A percentile compares a stretch with the other conserved stretches of the same genome.
These are phyloP conservation scores for Sporothrix protearum DNA, from an alignment of 2,329 filamentous ascomycete species.

Conservation along the genomic window DNA sequence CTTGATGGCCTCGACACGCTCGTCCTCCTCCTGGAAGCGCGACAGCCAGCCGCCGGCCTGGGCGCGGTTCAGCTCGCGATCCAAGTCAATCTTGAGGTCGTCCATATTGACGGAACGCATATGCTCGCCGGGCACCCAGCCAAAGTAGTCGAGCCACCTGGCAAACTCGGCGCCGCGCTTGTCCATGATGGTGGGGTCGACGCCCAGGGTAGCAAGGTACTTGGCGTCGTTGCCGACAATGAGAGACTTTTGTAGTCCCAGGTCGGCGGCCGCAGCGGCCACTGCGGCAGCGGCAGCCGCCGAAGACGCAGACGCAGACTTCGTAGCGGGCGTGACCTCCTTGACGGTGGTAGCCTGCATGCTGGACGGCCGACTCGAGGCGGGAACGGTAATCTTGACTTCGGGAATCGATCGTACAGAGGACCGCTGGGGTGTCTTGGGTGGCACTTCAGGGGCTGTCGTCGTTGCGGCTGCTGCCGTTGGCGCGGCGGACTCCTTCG, in stretches of 20 bases:
- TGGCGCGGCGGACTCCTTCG: constrained; percentile 34
- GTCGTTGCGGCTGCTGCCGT: not conserved
- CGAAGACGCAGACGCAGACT: not conserved
- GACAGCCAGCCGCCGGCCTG: constrained; percentile 92
- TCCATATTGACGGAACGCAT: constrained; percentile 73
- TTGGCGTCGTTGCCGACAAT: constrained; percentile 71
- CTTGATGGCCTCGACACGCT: constrained; percentile 82
- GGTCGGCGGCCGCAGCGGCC: constrained; percentile 29
- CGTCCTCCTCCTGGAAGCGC: constrained; percentile 80
- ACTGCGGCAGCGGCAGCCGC: not conserved
- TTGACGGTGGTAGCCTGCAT: constrained; percentile 39
- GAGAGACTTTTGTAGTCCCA: constrained; percentile 54
- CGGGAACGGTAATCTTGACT: constrained; percentile 55
- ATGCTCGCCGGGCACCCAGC: constrained; percentile 75
- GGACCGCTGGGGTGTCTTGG: constrained; percentile 35
- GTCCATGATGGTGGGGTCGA: constrained; percentile 74
- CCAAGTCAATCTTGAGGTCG: constrained; percentile 75
- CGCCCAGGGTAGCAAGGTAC: constrained; percentile 72
- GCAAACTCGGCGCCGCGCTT: constrained; percentile 76
- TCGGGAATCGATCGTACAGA: constrained; percentile 54
- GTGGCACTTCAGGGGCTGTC: constrained; percentile 32
- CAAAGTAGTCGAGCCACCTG: constrained; percentile 77
- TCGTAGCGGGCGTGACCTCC: constrained; percentile 30
- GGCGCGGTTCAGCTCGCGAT: constrained; percentile 81
- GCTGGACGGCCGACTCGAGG: constrained; percentile 41